These are phyloP conservation scores for Xerophyta viscosa DNA, from an alignment of 106 monocot genomes.

Conservation along the genomic window DNA sequence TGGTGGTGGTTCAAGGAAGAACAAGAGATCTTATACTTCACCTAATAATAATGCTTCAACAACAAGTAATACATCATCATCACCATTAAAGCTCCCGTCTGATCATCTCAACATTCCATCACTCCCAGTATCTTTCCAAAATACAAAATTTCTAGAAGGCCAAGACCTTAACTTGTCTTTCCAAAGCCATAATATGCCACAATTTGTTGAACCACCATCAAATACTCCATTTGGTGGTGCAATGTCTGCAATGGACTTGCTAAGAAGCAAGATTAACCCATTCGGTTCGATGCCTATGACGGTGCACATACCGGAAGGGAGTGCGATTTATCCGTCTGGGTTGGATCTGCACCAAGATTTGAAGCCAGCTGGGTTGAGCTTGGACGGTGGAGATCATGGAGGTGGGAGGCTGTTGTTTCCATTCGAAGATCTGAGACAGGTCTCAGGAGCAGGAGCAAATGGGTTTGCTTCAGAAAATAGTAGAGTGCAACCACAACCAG, in stretches of 20 bases:
- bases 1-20: slow-evolving; percentile 6
- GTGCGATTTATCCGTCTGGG: background rate
- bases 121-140: background rate
- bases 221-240: background rate
- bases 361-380: background rate
- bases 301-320: background rate
- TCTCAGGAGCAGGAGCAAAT: background rate
- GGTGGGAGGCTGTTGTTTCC: slow-evolving; percentile 19
- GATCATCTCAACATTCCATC: background rate
- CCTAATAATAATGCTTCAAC: background rate
- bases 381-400: background rate
- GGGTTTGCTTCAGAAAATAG: slow-evolving; percentile 4
- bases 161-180: slow-evolving; percentile 11
- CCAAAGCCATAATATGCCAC: background rate
- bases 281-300: slow-evolving; percentile 6
- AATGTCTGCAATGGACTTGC: slow-evolving; percentile 18
- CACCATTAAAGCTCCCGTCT: background rate
- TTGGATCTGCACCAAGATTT: slow-evolving; percentile 17
- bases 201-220: background rate
- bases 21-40: slow-evolving; percentile 1
- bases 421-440: slow-evolving; percentile 25
- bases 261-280: slow-evolving; percentile 13
- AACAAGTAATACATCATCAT: background rate
- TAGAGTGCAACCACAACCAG: slow-evolving; percentile 6
- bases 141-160: background rate